Evolutionary conservation across 176 grass and related monocot species (phyloP), one percentile per base, ranked within the genome.

Genomic region (Alloteropsis semialata): DNA sequence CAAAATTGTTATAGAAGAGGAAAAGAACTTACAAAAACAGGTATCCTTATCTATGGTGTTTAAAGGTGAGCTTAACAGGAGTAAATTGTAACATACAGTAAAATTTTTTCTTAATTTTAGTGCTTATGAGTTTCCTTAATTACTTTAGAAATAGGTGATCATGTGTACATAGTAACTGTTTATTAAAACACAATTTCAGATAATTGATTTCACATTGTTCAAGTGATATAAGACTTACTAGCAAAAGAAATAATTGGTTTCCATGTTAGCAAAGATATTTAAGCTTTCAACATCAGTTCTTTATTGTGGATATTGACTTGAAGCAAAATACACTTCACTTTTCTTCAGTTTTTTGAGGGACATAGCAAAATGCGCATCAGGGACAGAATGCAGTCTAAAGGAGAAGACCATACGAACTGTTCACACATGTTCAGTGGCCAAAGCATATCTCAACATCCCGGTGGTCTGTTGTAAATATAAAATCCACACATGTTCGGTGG

Each of bases 351-450:
- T 27, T 27, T 44, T 16, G 5, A 69, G 38, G 38, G 38, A 44
- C 2, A 14, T 27, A 25, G 6, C 2, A 27, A 27, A 58, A 58
- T 58, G 22, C 25, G 39, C 51, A 22, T 5, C 38, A 69, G 66
- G 14, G 5, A 70, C 39, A 70, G n/a, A 44, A 27, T 27, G 2
- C 24, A 45, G 41, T 13, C 67, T 17, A 70, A 28, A 70, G 15
- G n/a, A 45, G 39, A 13, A 28, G 39, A 70, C 42, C 24, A 28
- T 27, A 27, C 36, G 36, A 67, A 38, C 19, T 22, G 22, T 15
- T 69, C n/a, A n/a, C n/a, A n/a, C n/a, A n/a, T n/a, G n/a, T n/a
- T n/a, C 91, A 91, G 68, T 92, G 91, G 91, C 96, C 93, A 36
- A 99, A 92, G 77, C 91, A 92, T 45, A 81, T 77, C 5, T 82